Evolutionary conservation across 768 basidiomycete genomes (phyloP).

Genomic region (Russula sp.): DNA sequence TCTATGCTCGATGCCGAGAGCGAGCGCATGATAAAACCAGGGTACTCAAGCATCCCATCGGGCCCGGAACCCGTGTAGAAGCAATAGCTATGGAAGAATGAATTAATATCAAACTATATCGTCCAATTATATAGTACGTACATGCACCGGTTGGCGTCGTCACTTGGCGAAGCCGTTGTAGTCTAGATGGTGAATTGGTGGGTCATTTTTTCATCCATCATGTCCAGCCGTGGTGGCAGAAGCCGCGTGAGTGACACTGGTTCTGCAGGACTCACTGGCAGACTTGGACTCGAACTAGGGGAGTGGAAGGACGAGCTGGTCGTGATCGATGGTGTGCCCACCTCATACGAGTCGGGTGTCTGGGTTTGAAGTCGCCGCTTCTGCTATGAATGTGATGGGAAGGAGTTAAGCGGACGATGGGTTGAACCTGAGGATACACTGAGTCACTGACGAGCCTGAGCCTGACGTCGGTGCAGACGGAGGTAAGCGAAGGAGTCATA

Average conservation of each 20-base stretch:
- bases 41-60: constrained; percentile 24
- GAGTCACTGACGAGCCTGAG: too few relatives aligned
- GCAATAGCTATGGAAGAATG: constrained; percentile 56
- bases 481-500: too few relatives aligned
- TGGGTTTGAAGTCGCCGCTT: not conserved
- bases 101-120: constrained; percentile 19
- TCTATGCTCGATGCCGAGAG: constrained; percentile 56
- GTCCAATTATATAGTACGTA: constrained; percentile 7
- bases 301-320: constrained; percentile 25
- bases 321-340: constrained; percentile 27
- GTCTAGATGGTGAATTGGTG: too few relatives aligned
- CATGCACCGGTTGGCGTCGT: too few relatives aligned
- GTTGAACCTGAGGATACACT: constrained; percentile 15
- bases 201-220: too few relatives aligned
- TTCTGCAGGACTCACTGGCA: constrained; percentile 17
- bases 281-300: constrained; percentile 24
- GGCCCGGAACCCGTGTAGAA: constrained; percentile 67
- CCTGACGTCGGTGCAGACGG: constrained; percentile 5
- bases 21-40: constrained; percentile 40
- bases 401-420: constrained; percentile 24
- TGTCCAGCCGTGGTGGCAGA: too few relatives aligned
- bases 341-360: constrained; percentile 17
- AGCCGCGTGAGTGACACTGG: not conserved
- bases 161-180: too few relatives aligned
- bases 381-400: constrained; percentile 24